Evolutionary conservation across 140 eudicot genomes (phyloP).

Genomic region (Oenanthe javanica): DNA sequence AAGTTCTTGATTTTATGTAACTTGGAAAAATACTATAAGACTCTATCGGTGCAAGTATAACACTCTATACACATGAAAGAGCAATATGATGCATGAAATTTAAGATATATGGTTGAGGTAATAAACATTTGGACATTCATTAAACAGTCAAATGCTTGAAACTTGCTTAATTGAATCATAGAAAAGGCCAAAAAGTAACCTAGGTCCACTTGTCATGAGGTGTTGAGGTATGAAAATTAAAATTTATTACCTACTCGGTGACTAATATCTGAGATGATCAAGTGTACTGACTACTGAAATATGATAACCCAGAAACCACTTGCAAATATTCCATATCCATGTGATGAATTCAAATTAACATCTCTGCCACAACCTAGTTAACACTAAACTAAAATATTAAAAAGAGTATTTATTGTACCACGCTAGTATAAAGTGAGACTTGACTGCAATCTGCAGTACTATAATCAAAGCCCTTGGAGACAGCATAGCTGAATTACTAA

Average conservation of each 20-base stretch:
- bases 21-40: neutral
- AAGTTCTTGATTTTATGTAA: neutral
- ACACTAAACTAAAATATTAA: neutral
- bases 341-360: neutral
- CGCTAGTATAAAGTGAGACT: neutral
- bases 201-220: neutral
- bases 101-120: neutral
- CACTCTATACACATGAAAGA: neutral
- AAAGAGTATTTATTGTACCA: neutral
- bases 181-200: neutral
- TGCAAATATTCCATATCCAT: neutral
- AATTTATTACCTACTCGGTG: neutral
- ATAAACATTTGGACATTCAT: neutral
- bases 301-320: neutral
- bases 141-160: neutral
- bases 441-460: neutral
- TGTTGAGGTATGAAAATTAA: neutral
- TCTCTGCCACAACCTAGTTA: neutral
- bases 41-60: neutral
- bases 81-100: neutral
- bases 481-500: constrained; percentile 23
- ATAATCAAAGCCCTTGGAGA: neutral
- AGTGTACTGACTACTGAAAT: neutral
- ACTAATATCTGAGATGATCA: neutral
- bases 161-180: neutral